Evolutionary conservation across 768 basidiomycete genomes (phyloP), one percentile per base, ranked within the genome.

Genomic region (Tremella mesenterica): DNA sequence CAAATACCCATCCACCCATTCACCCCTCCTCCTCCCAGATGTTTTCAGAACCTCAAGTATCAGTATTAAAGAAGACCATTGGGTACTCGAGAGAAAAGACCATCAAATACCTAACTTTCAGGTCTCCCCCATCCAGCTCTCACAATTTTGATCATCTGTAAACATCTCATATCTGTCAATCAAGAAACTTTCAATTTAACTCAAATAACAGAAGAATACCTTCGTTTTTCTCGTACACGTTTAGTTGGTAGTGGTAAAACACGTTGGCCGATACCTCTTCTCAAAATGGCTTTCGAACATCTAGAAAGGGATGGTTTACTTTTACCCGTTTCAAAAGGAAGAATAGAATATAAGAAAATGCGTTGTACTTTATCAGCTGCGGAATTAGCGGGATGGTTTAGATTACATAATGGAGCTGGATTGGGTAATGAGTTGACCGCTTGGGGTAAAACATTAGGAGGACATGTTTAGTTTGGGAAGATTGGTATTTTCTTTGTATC

Each of bases 181-280:
- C 84, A 90, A 54, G 78, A 85, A 18, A 75, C 75, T 13, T 83
- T 95, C 73, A 96, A 87, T 27, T 93, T 97, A 67, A 88, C 92
- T 63, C 89, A 92, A 83, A 79, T 93, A 7, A 79, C 85, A 57
- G 86, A 88, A 48, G 66, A 71, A 46, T 77, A 77, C 59, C 48
- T 65, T 18, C 77, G 78, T 28, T 90, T 91, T 69, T 81, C 82
- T 20, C 80, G 83, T 23, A 69, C 69, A 13, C 65, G 68, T 28
- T 54, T 74, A 27, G 67, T 73, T 1, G 73, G 71, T 1, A 70
- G 65, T 38, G 71, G 72, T n/a, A 67, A 67, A 30, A 49, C 60
- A 0, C 50, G 69, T 20, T 72, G 71, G 65, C 58, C 69, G 9
- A 48, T 65, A 3, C 59, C 52, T 12, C 58, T 71, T 4, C 49